Conservation (phyloP, 2,329 filamentous ascomycete genomes). For the Colletotrichum magnum region DNA sequence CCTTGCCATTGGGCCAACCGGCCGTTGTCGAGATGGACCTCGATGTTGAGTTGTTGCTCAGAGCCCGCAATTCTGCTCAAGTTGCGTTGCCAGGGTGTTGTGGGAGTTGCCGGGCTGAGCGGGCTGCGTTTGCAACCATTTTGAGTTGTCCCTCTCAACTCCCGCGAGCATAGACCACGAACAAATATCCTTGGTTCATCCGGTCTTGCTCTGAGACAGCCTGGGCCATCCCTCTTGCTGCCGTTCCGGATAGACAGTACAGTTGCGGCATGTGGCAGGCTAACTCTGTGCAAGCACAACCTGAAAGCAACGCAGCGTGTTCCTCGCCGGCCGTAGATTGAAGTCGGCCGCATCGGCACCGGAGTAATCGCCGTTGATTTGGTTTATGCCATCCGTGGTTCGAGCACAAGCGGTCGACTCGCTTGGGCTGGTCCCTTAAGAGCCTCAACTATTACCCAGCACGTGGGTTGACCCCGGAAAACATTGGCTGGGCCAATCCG, state of each 20-base stretch:
- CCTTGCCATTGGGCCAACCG: constrained; percentile 57
- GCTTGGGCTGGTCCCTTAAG: too few species aligned
- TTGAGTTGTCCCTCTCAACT: background rate
- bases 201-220: background rate
- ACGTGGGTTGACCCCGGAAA: too few species aligned
- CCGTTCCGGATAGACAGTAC: background rate
- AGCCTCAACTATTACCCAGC: too few species aligned
- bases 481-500: too few species aligned
- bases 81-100: background rate
- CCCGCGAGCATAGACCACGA: background rate
- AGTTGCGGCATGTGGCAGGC: background rate
- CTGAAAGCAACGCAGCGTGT: too few species aligned
- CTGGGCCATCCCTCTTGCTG: background rate
- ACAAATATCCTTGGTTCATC: background rate
- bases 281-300: background rate
- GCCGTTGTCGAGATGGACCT: constrained; percentile 12
- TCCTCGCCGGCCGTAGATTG: background rate
- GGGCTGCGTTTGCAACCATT: background rate
- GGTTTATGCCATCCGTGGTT: too few species aligned
- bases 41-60: background rate
- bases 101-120: background rate
- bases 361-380: too few species aligned
- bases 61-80: background rate
- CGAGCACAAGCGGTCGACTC: too few species aligned
- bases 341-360: background rate